Conservation (phyloP, 2,329 filamentous ascomycete species). For the Clonostachys rosea region DNA sequence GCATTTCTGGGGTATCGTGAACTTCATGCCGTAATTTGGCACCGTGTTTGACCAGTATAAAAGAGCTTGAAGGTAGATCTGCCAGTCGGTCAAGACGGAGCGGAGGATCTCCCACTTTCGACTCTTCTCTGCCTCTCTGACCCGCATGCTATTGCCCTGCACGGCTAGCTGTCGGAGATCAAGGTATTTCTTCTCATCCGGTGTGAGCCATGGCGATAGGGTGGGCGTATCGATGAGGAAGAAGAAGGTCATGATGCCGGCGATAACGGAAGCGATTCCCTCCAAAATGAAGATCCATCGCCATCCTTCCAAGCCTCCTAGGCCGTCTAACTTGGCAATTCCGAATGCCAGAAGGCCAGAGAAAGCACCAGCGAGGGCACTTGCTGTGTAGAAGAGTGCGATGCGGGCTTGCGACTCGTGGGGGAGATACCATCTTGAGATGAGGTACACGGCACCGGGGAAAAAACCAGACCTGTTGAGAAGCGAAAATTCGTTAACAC, state of each 20-base stretch:
- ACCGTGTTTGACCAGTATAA: constrained; percentile 75
- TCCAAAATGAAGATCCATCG: constrained; percentile 22
- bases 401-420: constrained; percentile 48
- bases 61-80: constrained; percentile 70
- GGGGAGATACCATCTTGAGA: constrained; percentile 56
- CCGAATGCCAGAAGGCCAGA: constrained; percentile 67
- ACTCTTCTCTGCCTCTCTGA: constrained; percentile 52
- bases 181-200: constrained; percentile 71
- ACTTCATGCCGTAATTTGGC: constrained; percentile 68
- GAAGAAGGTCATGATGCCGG: constrained; percentile 68
- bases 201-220: constrained; percentile 66
- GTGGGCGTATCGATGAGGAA: constrained; percentile 80
- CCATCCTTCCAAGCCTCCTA: constrained; percentile 53
- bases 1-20: constrained; percentile 68
- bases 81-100: constrained; percentile 69
- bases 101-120: no score
- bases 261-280: constrained; percentile 66
- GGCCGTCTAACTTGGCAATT: constrained; percentile 65
- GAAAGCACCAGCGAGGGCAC: constrained; percentile 74
- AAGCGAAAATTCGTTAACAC: no score
- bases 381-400: constrained; percentile 79
- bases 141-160: constrained; percentile 67
- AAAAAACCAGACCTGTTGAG: constrained; percentile 42
- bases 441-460: constrained; percentile 55
- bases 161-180: constrained; percentile 60